phyloP scores from a whole-genome alignment of 805 yeast species.

The Yarrowia yakushimensis region DNA sequence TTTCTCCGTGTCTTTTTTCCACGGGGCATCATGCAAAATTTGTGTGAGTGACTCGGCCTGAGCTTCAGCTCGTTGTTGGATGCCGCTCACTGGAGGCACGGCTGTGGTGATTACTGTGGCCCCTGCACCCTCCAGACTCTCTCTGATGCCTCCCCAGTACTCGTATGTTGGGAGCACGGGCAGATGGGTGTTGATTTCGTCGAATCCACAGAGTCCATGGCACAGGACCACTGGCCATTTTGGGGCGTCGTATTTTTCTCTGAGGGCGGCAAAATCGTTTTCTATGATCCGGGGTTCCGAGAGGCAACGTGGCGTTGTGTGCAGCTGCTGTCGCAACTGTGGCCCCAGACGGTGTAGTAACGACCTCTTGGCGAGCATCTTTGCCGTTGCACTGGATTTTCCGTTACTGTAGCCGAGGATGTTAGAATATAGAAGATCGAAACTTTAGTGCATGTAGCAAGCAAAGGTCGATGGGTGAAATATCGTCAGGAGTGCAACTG shows the following conservation, averaged over 20 bases:
- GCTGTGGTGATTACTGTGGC: constrained; percentile 65
- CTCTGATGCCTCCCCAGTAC: constrained; percentile 80
- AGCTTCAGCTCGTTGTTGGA: constrained; percentile 60
- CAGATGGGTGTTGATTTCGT: constrained; percentile 47
- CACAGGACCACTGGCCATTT: constrained; percentile 72
- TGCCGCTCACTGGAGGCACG: constrained; percentile 80
- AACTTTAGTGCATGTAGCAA: not conserved
- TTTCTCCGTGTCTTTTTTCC: constrained; percentile 16
- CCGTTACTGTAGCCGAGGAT: not conserved
- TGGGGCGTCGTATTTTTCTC: constrained; percentile 53
- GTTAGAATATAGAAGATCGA: not conserved
- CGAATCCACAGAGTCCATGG: constrained; percentile 86
- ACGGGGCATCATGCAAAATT: constrained; percentile 10
- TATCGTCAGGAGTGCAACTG: too few relatives aligned
- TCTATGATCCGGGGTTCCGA: constrained; percentile 25
- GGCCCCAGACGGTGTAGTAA: not conserved
- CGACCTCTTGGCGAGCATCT: not conserved
- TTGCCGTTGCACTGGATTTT: not conserved
- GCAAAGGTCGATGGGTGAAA: too few relatives aligned
- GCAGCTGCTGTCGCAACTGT: not conserved
- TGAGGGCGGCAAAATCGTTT: constrained; percentile 31
- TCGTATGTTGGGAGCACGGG: constrained; percentile 45
- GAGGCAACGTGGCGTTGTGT: not conserved
- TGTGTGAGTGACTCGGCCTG: constrained; percentile 38
- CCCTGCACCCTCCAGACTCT: constrained; percentile 58